Evolutionary conservation across 331 rosid species (phyloP).

Genomic region (Acacia pycnantha): DNA sequence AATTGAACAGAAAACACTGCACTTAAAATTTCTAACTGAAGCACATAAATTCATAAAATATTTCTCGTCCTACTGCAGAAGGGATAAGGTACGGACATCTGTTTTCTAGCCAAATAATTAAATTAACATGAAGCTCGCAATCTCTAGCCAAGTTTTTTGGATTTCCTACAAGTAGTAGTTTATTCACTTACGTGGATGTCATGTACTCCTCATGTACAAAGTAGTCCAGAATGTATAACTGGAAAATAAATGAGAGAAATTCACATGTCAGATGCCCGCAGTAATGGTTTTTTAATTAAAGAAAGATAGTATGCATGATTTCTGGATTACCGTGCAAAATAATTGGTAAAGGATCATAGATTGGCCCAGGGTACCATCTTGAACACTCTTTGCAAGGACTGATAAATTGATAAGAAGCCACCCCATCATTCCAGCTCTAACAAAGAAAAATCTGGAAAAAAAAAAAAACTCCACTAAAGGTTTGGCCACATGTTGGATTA

Average conservation of each 20-base stretch:
- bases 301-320: slow-evolving; percentile 14
- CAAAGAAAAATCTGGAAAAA: slow-evolving; percentile 80
- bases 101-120: slow-evolving; percentile 12
- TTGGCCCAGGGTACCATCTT: slow-evolving; percentile 56
- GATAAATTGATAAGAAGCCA: slow-evolving; percentile 91
- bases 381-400: slow-evolving; percentile 66
- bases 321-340: slow-evolving; percentile 68
- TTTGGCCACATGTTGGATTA: slow-evolving; percentile 24
- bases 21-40: not conserved
- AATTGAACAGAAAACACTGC: not conserved
- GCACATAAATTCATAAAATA: not conserved
- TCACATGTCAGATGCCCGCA: slow-evolving; percentile 16
- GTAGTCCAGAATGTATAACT: slow-evolving; percentile 90
- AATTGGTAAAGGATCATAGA: slow-evolving; percentile 91
- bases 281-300: not conserved
- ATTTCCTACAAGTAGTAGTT: slow-evolving; percentile 9
- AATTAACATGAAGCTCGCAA: not conserved
- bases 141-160: not conserved
- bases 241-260: slow-evolving; percentile 33
- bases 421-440: slow-evolving; percentile 99
- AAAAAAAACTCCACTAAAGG: slow-evolving; percentile 24
- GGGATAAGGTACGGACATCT: not conserved
- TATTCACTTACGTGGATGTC: slow-evolving; percentile 92
- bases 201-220: slow-evolving; percentile 91
- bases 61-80: slow-evolving; percentile 6